phyloP scores from a whole-genome alignment of 176 grass and related monocot genomes.

The Oryza coarctata region DNA sequence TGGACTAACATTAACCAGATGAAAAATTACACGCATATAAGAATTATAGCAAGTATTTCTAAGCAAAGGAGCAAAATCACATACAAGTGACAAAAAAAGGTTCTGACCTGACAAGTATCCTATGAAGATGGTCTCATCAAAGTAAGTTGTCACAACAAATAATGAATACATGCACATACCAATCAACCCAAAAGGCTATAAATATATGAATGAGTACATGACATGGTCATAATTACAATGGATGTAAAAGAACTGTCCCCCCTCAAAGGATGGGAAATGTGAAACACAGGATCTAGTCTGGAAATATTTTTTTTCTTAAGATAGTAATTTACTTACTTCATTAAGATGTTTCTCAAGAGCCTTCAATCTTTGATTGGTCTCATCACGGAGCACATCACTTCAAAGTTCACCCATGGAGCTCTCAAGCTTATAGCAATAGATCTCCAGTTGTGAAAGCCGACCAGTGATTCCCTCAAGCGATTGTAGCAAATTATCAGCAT shows the following conservation, averaged over 20 bases:
- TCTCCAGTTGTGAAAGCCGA: constrained; percentile 72
- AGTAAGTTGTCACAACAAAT: background rate
- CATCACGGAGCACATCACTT: constrained; percentile 59
- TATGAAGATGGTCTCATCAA: constrained; percentile 21
- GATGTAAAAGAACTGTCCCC: background rate
- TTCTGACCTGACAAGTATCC: background rate
- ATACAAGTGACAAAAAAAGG: background rate
- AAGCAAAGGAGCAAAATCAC: constrained; percentile 1
- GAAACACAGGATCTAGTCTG: background rate
- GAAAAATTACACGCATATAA: background rate
- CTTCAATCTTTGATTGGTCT: constrained; percentile 58
- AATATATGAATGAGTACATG: constrained; percentile 16
- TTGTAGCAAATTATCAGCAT: constrained; percentile 78
- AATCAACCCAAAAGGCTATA: background rate
- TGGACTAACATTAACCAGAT: constrained; percentile 17
- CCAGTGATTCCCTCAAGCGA: constrained; percentile 72
- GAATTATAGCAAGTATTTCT: constrained; percentile 19
- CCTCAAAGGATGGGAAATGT: background rate
- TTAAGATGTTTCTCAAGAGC: constrained; percentile 77
- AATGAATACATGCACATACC: background rate
- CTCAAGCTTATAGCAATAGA: constrained; percentile 72
- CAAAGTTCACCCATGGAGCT: constrained; percentile 63
- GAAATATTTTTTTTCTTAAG: constrained; percentile 10
- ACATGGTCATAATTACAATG: background rate
- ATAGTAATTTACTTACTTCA: constrained; percentile 73